Conservation (phyloP, 139 green algal species). For the Prasinococcaceae sp. region DNA sequence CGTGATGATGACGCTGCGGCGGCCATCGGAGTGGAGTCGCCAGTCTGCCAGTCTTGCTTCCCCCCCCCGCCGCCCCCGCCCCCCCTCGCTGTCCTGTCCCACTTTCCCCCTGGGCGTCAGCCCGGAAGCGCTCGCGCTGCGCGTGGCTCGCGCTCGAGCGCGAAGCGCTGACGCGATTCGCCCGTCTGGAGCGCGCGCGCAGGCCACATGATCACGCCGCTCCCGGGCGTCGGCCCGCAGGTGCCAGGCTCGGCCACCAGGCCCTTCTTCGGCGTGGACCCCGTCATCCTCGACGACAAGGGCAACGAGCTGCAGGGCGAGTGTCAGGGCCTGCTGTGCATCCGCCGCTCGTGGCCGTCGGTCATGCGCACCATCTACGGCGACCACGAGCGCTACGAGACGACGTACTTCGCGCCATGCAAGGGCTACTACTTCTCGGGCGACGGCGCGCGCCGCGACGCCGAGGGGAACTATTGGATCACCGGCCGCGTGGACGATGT, state of each 20-base stretch:
- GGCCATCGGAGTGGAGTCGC: too few species aligned
- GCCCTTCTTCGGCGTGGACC: conserved; percentile 87
- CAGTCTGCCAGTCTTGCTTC: too few species aligned
- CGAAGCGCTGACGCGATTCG: not conserved
- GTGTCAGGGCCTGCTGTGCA: conserved; percentile 35
- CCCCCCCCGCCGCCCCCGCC: too few species aligned
- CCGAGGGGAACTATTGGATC: conserved; percentile 60
- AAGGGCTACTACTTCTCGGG: conserved; percentile 69
- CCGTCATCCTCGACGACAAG: conserved; percentile 70
- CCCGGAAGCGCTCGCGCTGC: too few species aligned
- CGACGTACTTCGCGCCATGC: conserved; percentile 78
- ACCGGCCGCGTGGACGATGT: conserved; percentile 86
- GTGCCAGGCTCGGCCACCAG: conserved; percentile 73
- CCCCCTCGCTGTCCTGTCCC: too few species aligned
- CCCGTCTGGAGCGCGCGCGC: not conserved
- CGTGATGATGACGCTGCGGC: too few species aligned
- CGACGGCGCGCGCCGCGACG: conserved; percentile 38
- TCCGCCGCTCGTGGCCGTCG: conserved; percentile 23
- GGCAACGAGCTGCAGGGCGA: conserved; percentile 41
- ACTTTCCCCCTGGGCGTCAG: too few species aligned
- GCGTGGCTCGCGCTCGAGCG: too few species aligned
- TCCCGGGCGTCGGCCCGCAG: conserved; percentile 53
- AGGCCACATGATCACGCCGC: conserved; percentile 43
- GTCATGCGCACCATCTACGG: conserved; percentile 64
- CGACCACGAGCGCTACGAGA: conserved; percentile 78